These are phyloP conservation scores for Rhodosporidiobolus sp. DNA, from an alignment of 768 basidiomycete genomes.

Conservation along the genomic window DNA sequence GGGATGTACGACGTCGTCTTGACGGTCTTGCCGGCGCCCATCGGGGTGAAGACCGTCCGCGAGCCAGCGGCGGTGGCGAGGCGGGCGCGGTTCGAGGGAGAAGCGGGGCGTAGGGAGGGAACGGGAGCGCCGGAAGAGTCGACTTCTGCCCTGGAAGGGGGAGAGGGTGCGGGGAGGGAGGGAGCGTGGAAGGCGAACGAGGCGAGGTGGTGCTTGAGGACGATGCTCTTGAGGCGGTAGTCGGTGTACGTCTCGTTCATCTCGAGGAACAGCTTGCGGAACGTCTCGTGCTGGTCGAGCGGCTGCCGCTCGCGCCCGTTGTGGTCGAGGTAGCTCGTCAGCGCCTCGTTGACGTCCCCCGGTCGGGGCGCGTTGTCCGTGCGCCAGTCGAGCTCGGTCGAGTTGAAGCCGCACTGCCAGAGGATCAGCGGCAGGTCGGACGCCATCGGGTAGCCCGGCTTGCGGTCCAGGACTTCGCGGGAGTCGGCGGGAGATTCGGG, in stretches of 20 bases:
- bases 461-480: slow-evolving; percentile 53
- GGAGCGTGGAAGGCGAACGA: slow-evolving; percentile 28
- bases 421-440: slow-evolving; percentile 84
- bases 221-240: slow-evolving; percentile 34
- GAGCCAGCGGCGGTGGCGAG: neutral
- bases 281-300: slow-evolving; percentile 27
- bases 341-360: slow-evolving; percentile 13
- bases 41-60: slow-evolving; percentile 62
- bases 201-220: slow-evolving; percentile 37
- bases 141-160: neutral
- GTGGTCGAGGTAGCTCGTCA: slow-evolving; percentile 43
- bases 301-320: slow-evolving; percentile 18
- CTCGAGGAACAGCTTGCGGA: slow-evolving; percentile 34
- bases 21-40: slow-evolving; percentile 60
- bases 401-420: slow-evolving; percentile 78
- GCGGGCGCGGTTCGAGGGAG: neutral
- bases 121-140: neutral
- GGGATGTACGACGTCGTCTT: slow-evolving; percentile 64
- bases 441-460: slow-evolving; percentile 92
- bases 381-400: slow-evolving; percentile 69
- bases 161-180: neutral
- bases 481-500: neutral
- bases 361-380: slow-evolving; percentile 52
- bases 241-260: slow-evolving; percentile 33
- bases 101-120: neutral